Evolutionary conservation across 345 rosid species (phyloP), one percentile per base, ranked within the genome.

Genomic region (Arabidopsis arenosa): DNA sequence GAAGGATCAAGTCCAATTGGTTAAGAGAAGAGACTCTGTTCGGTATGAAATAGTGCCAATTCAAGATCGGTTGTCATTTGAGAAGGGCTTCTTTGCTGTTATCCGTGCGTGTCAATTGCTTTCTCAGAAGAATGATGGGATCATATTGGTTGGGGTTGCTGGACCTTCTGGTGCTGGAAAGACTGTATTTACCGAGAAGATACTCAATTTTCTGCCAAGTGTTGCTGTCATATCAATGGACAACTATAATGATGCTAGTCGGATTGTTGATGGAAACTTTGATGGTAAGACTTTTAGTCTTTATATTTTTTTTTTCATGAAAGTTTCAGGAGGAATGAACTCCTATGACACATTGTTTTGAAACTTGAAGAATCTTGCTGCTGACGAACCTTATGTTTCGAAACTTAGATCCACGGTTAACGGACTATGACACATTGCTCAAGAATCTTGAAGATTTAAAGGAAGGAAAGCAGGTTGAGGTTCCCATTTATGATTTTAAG

Each of bases 121-220:
- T 21, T 90, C 92, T 36, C 97, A 95, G 80, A 89, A 84, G 80
- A 93, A 89, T 72, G 92, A 95, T 44, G 96, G 98, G 77, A 87
- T 95, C 4, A 81, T 88, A 75, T 66, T 93, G 86, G 85, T 93
- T 59, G 99, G 98, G 7, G 78, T 95, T 47, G 98, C 99, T 28
- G 99, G 99, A 49, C 99, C 99, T 74, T 95, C 99, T 74, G 99
- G 99, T 68, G 97, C 99, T n/a, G 99, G 99, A 73, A 95, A 95
- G 90, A 88, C 97, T 9, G 84, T 95, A 15, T 89, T 95, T 45
- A 88, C 99, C 2, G 98, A 95, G 75, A 95, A 91, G 94, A 89
- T 93, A 41, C 86, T 86, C 68, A 88, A 83, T 75, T 95, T 93
- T 60, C 72, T 95, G 84, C 96, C 98, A 13, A 91, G 94, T 76